Base-by-base conservation (phyloP, 1,284 basidiomycete genomes). In the Apiotrichum domesticum region DNA sequence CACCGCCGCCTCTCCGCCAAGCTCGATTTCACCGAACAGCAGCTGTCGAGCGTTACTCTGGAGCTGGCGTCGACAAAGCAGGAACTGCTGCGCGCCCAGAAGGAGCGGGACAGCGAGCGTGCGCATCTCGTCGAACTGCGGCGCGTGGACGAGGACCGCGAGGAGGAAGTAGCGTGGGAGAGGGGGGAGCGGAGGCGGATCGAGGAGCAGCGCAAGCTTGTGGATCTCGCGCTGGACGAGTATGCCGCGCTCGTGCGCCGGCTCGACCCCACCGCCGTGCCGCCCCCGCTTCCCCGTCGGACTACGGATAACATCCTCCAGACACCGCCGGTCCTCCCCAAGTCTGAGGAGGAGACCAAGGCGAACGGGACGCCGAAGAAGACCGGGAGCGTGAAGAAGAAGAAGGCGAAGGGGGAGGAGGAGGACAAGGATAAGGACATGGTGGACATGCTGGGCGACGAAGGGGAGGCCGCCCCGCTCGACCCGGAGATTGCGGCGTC, bases 21-120 rank as follows among this genome's bases (percentile, higher is more conserved):
- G 57, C 63, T 77, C 4, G 75, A 76, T 55, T 59, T 72, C 13
- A 73, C 74, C 0, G 74, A 74, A 54, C 59, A 62, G 33, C 59
- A 66, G 45, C 60, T 72, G 29, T n/a, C 43, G 0, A 48, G 61
- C 0, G 55, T 57, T 14, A 55, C 78, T 45, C 74, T 75, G 3
- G 80, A 81, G 43, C 70, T 77, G 5, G 63, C 66, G 4, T 51
- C 56, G 9, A 77, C 86, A 13, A 76, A 80, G 57, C 69, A 79
- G 11, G 84, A 88, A 67, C 64, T 88, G 3, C 73, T 72, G 6
- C 75, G 79, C 45, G 76, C 89, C 54, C 83, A 82, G 66, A 71
- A 72, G 21, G 87, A 90, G 75, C 84, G 84, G 35, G 73, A 74
- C 40, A 57, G 58, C 8, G 71, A 73, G 47, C 59, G 66, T 33